These are phyloP conservation scores for Lepiota subincarnata DNA, from an alignment of 768 basidiomycete genomes.

Conservation along the genomic window DNA sequence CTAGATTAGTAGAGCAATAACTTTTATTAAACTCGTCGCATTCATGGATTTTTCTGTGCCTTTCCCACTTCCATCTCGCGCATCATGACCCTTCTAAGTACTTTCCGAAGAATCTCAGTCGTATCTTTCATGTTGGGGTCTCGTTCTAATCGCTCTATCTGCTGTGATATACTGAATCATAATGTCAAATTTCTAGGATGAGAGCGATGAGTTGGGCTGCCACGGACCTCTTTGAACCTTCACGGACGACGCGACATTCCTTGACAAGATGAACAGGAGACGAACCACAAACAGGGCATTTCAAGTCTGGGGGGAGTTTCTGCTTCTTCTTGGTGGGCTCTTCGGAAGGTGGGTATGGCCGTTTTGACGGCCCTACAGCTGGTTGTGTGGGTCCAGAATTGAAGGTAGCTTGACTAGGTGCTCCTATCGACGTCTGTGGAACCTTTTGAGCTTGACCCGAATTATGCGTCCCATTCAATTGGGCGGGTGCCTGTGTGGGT, in stretches of 20 bases:
- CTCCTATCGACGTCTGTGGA: constrained; percentile 2
- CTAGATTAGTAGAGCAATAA: not conserved
- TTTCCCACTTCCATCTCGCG: constrained; percentile 12
- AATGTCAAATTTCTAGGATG: constrained; percentile 15
- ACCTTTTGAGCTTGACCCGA: not conserved
- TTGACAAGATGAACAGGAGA: constrained; percentile 42
- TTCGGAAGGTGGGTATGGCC: constrained; percentile 22
- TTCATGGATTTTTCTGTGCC: no score
- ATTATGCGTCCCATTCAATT: not conserved
- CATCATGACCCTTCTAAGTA: constrained; percentile 20
- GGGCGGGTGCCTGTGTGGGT: not conserved
- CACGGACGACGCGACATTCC: constrained; percentile 51
- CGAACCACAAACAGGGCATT: constrained; percentile 47
- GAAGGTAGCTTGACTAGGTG: not conserved
- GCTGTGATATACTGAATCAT: constrained; percentile 17
- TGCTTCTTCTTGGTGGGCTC: constrained; percentile 35
- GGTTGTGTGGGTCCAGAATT: not conserved
- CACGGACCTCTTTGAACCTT: constrained; percentile 51
- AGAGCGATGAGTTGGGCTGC: not conserved
- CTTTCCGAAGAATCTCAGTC: constrained; percentile 18
- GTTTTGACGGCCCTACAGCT: constrained; percentile 28
- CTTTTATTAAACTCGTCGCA: not conserved
- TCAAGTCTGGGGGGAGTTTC: constrained; percentile 18
- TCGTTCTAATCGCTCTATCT: constrained; percentile 21
- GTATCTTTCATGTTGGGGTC: constrained; percentile 15